Base-by-base conservation (phyloP, 345 rosid species). In the Aquilaria yunnanensis region DNA sequence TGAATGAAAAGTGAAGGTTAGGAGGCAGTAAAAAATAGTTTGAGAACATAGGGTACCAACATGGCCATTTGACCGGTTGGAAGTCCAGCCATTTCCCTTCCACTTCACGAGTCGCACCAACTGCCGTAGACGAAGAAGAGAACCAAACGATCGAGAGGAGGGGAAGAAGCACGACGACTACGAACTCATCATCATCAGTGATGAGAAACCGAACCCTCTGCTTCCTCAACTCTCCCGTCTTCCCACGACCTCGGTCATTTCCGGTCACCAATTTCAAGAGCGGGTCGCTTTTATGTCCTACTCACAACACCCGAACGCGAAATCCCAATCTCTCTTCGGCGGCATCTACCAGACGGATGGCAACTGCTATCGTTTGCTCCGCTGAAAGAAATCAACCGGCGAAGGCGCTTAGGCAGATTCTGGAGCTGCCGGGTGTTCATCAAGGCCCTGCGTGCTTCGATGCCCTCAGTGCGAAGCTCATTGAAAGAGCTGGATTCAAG, bases 371-470 rank as follows among this genome's bases (percentile, higher is more conserved):
- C 14, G 58, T 66, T 23, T 63, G 55, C 69, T 64, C 67, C 34
- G 47, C 14, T 3, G 74, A 73, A 10, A 41, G 41, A 41, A 56
- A 60, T 43, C 50, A 77, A 6, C 71, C 82, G 4, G 74, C 78
- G 14, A 78, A 73, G 59, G 57, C 74, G 41, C 84, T 93, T 23
- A 69, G 97, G 46, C 66, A 77, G 66, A 67, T 93, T 52, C 77
- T 90, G 54, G 77, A 90, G 43, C 78, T 70, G 16, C 83, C 97
- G 0, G 97, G 97, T 37, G 71, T 86, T 71, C 96, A 86, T 76
- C 97, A 84, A 53, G 96, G 94, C 14, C 98, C 98, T 0, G 94
- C 96, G 61, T 93, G 97, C 70, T 93, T 84, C 77, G 97, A 93
- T 85, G 97, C 89, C 71, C 93, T 93, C 67, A 88, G 94, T 61